Evolutionary conservation across 179 eudicot genomes (phyloP).

Genomic region (Spinacia oleracea): DNA sequence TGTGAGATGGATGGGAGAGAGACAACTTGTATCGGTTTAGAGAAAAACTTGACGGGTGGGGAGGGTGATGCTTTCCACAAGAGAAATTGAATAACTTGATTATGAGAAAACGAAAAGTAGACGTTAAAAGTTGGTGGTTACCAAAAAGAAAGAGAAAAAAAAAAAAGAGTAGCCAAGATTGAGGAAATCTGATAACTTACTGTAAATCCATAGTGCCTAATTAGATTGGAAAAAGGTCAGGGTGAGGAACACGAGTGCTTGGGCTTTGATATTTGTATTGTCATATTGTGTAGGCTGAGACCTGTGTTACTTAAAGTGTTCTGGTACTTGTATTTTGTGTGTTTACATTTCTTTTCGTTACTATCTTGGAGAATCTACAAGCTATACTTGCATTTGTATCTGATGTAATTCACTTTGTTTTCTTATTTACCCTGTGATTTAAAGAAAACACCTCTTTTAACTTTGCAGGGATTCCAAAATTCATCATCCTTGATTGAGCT

Average conservation of each 20-base stretch:
- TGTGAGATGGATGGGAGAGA: not conserved
- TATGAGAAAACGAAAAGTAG: not conserved
- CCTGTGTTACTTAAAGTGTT: not conserved
- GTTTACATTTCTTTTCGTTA: not conserved
- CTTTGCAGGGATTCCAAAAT: conserved; percentile 69
- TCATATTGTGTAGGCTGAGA: not conserved
- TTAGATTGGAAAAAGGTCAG: not conserved
- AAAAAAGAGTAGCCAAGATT: not conserved
- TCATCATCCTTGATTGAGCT: conserved; percentile 77
- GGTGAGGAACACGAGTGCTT: not conserved
- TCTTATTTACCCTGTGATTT: not conserved
- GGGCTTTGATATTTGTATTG: not conserved
- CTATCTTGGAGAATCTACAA: not conserved
- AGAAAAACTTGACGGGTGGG: not conserved
- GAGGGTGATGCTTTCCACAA: not conserved
- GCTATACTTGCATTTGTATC: not conserved
- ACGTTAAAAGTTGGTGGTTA: not conserved
- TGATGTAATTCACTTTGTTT: not conserved
- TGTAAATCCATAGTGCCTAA: not conserved
- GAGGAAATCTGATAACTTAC: not conserved
- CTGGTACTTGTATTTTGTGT: not conserved
- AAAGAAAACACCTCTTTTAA: conserved; percentile 4
- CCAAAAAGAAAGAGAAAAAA: no score
- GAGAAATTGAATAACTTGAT: not conserved
- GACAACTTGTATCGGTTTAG: not conserved